Base-by-base conservation (phyloP, 129 eudicot genomes). In the Apium graveolens region DNA sequence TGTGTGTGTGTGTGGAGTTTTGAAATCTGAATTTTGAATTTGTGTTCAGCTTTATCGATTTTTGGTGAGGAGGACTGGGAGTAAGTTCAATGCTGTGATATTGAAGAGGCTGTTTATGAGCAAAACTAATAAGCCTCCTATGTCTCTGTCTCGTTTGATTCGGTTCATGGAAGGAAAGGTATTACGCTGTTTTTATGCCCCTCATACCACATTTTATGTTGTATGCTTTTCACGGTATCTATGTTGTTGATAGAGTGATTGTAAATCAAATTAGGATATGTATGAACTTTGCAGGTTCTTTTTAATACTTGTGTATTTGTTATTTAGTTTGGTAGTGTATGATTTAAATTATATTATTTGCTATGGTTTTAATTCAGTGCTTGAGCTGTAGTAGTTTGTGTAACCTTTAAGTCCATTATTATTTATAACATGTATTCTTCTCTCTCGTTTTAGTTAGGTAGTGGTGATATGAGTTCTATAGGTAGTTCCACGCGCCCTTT, bases 41-140 rank as follows among this genome's bases (percentile, higher is more conserved):
- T 35, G 37, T 35, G 37, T 35, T 35, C 37, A 90, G 97, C 87
- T 93, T 35, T 93, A 93, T 81, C 90, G 96, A 31, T 93, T 93
- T 46, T 82, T 93, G 45, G 97, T 89, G 24, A 89, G 97, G 89
- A 91, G 97, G 81, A 89, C 95, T 0, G 95, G 90, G 35, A 89
- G 95, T 79, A 91, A 88, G 74, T 91, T 93, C 77, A 91, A 93
- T 89, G 97, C 91, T 7, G 97, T 91, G 78, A 84, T 93, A 3
- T 73, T 93, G 88, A 93, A 93, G 91, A 82, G 98, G 85, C 86
- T 93, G 5, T 91, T 93, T 72, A 91, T 91, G 98, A 93, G 98
- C 89, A 91, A 89, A 88, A 78, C 87, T 38, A 93, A 90, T 82
- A 90, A 86, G 84, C 82, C 98, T 31, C 96, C 98, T 5, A 87